Base-by-base conservation (phyloP, 116 monocot species). In the Trichopus zeylanicus region DNA sequence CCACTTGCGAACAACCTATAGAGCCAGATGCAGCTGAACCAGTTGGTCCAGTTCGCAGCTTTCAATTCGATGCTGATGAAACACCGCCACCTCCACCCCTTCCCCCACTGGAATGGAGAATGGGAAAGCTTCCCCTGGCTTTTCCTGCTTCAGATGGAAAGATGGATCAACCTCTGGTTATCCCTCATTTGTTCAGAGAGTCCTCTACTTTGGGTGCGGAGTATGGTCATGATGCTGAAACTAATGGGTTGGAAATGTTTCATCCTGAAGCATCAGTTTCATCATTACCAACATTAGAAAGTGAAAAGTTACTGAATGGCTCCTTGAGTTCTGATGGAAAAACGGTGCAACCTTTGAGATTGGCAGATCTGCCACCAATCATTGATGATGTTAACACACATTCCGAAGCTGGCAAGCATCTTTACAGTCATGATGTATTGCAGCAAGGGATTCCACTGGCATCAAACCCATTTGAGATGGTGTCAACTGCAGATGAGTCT, bases 51-150 rank as follows among this genome's bases (percentile, higher is more conserved):
- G 29, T 58, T 60, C 38, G 59, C 16, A 69, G 37, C 63, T 38
- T 57, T 31, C 64, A 53, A 31, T 31, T 31, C 49, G 24, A 67
- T 54, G 58, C 69, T 26, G 8, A 54, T 29, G 71, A 77, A 46
- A 84, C 71, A 37, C 86, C 86, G 48, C 95, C 93, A 46, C 77
- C 78, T 55, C 94, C 87, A 6, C 89, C 89, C 20, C 77, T 89
- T 60, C 89, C 89, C 29, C 95, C 95, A 28, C 48, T 95, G 38
- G 63, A 79, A 46, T 95, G 95, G 95, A 95, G 86, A 74, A 54
- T 73, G 33, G 87, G 84, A 70, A 95, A 84, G 64, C 66, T 65
- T 66, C 70, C 26, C 23, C 28, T 46, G 7, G 61, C 19, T 26
- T 51, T 29, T 29, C 48, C 8, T 21, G 15, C 26, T 48, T 29